Conservation (phyloP, 495 filamentous ascomycete genomes). For the Aspergillus cristatus region DNA sequence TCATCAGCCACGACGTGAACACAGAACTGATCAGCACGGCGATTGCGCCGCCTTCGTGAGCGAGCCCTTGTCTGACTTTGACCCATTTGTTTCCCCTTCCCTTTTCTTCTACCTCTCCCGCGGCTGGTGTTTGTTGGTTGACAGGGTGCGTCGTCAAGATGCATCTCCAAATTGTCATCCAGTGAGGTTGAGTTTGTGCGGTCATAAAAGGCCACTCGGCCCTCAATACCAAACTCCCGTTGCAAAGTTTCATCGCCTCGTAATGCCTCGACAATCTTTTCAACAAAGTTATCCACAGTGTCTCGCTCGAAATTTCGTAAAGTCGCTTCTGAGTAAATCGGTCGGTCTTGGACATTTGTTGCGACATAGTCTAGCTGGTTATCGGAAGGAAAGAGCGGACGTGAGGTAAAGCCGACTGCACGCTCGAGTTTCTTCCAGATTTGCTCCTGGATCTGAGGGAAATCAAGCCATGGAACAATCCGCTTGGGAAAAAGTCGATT, state of each 20-base stretch:
- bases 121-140: slow-evolving; percentile 9
- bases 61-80: slow-evolving; percentile 10
- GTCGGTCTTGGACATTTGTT: slow-evolving; percentile 13
- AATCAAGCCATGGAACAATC: slow-evolving; percentile 17
- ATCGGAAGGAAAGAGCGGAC: slow-evolving; percentile 11
- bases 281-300: slow-evolving; percentile 18
- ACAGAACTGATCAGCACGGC: slow-evolving; percentile 16
- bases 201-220: slow-evolving; percentile 16
- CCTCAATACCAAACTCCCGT: slow-evolving; percentile 15
- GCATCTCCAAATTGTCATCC: slow-evolving; percentile 15
- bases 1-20: slow-evolving; percentile 14
- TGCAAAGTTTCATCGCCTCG: slow-evolving; percentile 13
- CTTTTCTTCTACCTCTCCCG: slow-evolving; percentile 12
- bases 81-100: slow-evolving; percentile 6
- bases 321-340: slow-evolving; percentile 19
- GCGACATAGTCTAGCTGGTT: slow-evolving; percentile 13
- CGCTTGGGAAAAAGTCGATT: slow-evolving; percentile 16
- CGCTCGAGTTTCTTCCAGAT: slow-evolving; percentile 15
- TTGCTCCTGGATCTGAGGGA: slow-evolving; percentile 15
- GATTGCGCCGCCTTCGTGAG: slow-evolving; percentile 11
- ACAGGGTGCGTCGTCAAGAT: slow-evolving; percentile 12
- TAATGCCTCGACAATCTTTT: slow-evolving; percentile 15
- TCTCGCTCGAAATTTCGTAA: slow-evolving; percentile 20
- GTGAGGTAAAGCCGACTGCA: slow-evolving; percentile 9
- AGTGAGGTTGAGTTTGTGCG: slow-evolving; percentile 12